Base-by-base conservation (phyloP, 106 monocot species). In the Allium sativum region DNA sequence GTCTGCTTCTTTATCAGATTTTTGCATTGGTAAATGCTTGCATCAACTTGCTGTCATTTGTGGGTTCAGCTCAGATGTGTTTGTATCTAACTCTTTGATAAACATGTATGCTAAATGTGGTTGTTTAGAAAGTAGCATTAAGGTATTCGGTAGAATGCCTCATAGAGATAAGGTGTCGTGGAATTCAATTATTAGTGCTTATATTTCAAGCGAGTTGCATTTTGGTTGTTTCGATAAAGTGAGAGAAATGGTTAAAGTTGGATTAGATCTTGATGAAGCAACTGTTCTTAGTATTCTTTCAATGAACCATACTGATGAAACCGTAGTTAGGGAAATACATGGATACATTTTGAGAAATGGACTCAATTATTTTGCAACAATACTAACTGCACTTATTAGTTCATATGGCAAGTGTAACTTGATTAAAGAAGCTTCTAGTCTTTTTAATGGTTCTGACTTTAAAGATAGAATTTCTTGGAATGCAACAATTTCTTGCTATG, bases 401-500 rank as follows among this genome's bases (percentile, higher is more conserved):
- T 77, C 87, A 48, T 83, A 88, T 57, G 87, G 82, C 0, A 79
- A 68, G 71, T 77, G 72, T 14, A 68, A 74, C n/a, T 42, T 42
- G 46, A 15, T 69, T 12, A 40, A 53, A 41, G 65, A 60, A 46
- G 79, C 77, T 56, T 63, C 48, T 7, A 55, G 42, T 40, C 13
- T 82, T 12, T 88, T 83, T 45, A 59, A 80, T 62, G 9, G 59
- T 52, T 79, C 59, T 13, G 18, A 3, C 8, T 47, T 14, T 19
- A 71, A 56, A 20, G 82, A 72, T 59, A 76, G 55, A 55, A 79
- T 83, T 47, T 68, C 77, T 61, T 83, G 83, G 80, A 88, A 88
- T 61, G 75, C 80, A 0, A 14, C 83, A 55, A 81, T 88, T 52
- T 68, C 80, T 64, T 54, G 66, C 59, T 80, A 73, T 70, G 80